Conservation (phyloP, 2,329 filamentous ascomycete genomes). For the Alternaria ventricosa region DNA sequence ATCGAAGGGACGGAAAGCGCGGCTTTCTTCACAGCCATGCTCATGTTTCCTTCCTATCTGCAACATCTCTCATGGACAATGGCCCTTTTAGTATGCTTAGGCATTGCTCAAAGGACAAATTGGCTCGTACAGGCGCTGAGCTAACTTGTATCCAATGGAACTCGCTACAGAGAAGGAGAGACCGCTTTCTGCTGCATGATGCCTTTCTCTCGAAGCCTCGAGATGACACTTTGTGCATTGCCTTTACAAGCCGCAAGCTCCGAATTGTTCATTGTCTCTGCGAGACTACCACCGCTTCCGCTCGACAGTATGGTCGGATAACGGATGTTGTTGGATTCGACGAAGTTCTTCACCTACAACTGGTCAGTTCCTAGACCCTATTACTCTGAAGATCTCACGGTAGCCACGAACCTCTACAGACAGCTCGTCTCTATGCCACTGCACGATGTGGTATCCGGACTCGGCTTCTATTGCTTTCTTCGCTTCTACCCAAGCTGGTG, state of each 20-base stretch:
- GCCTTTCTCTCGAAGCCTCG: background rate
- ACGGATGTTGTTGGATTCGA: background rate
- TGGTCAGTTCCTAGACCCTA: background rate
- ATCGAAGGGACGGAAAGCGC: conserved; percentile 1
- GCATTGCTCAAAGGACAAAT: background rate
- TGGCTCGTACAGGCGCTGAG: background rate
- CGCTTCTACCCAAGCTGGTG: background rate
- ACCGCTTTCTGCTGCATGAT: background rate
- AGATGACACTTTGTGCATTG: background rate
- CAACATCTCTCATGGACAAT: background rate
- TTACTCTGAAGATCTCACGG: background rate
- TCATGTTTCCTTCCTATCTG: background rate
- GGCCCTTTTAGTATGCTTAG: background rate
- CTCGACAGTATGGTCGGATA: background rate
- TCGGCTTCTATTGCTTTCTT: background rate
- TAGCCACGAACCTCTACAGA: background rate
- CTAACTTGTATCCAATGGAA: background rate
- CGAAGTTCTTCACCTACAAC: background rate
- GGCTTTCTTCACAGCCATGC: background rate
- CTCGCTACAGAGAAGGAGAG: background rate
- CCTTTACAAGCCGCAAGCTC: conserved; percentile 1
- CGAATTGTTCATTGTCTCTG: background rate
- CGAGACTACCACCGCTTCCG: background rate
- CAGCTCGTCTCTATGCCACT: background rate
- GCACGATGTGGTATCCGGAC: background rate